phyloP scores from a whole-genome alignment of 768 basidiomycete species.

The Asterophora parasitica region DNA sequence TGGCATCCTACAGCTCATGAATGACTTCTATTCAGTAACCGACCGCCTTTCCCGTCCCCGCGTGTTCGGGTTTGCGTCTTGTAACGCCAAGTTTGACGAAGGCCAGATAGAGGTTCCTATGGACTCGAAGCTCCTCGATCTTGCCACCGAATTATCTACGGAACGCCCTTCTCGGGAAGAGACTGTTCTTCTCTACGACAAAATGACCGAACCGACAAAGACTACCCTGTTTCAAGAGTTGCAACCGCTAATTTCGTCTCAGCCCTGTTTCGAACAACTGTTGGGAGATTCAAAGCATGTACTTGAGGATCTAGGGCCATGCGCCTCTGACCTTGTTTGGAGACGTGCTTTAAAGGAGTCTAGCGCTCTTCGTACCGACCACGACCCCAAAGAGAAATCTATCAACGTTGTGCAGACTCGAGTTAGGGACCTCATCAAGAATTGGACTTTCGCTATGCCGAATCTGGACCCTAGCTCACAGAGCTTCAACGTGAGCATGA shows the following conservation, averaged over 20 bases:
- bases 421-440: slow-evolving; percentile 42
- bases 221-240: slow-evolving; percentile 45
- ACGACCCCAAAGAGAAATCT: slow-evolving; percentile 28
- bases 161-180: slow-evolving; percentile 36
- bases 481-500: slow-evolving; percentile 65
- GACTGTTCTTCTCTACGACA: slow-evolving; percentile 51
- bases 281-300: slow-evolving; percentile 44
- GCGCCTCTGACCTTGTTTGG: slow-evolving; percentile 71
- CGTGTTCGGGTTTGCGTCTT: slow-evolving; percentile 35
- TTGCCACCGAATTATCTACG: slow-evolving; percentile 27
- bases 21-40: slow-evolving; percentile 37
- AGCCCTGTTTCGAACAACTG: slow-evolving; percentile 33
- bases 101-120: slow-evolving; percentile 35
- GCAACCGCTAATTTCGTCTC: slow-evolving; percentile 37
- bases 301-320: slow-evolving; percentile 55
- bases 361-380: slow-evolving; percentile 32
- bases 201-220: slow-evolving; percentile 24
- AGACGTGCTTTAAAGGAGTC: slow-evolving; percentile 43
- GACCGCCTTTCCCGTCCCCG: slow-evolving; percentile 34
- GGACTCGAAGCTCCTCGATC: slow-evolving; percentile 34
- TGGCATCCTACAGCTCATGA: slow-evolving; percentile 40
- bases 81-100: slow-evolving; percentile 28
- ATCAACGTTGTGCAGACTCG: slow-evolving; percentile 17
- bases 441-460: slow-evolving; percentile 63
- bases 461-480: slow-evolving; percentile 51